A percentile compares a stretch with the other conserved stretches of the same genome.
phyloP scores from a whole-genome alignment of 129 eudicot genomes.

The Cynara cardunculus region DNA sequence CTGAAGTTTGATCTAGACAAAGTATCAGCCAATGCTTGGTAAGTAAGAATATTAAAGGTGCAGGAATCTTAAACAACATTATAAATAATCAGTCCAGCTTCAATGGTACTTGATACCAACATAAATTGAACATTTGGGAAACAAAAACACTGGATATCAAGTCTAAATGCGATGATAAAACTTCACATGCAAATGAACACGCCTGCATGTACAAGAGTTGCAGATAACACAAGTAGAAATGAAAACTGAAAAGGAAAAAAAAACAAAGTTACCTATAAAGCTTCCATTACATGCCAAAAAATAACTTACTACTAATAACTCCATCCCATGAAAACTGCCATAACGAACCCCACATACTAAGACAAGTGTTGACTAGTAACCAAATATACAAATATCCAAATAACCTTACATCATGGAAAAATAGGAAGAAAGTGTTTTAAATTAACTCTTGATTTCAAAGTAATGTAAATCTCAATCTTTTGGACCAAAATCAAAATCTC shows the following conservation, averaged over 20 bases:
- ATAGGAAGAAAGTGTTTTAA: background rate
- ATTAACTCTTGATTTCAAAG: background rate
- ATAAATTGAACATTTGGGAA: background rate
- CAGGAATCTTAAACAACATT: slow-evolving; percentile 4
- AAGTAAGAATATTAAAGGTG: background rate
- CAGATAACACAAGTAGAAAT: too few species aligned
- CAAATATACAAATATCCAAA: background rate
- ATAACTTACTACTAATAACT: too few species aligned
- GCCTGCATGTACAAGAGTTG: background rate
- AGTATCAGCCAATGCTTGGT: background rate
- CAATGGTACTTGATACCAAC: too few species aligned
- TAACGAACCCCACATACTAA: too few species aligned
- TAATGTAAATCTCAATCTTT: background rate
- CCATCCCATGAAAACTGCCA: background rate
- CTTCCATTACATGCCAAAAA: background rate
- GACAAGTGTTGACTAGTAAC: too few species aligned
- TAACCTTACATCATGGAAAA: background rate
- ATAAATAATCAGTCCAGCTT: background rate
- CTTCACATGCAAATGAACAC: background rate
- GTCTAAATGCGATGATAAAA: background rate
- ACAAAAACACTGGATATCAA: background rate
- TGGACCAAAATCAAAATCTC: background rate
- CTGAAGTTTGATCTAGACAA: slow-evolving; percentile 70
- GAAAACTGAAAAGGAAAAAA: too few species aligned
- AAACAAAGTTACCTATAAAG: too few species aligned